Evolutionary conservation across 2,329 filamentous ascomycete species (phyloP).

Genomic region (Colletotrichum camelliae): DNA sequence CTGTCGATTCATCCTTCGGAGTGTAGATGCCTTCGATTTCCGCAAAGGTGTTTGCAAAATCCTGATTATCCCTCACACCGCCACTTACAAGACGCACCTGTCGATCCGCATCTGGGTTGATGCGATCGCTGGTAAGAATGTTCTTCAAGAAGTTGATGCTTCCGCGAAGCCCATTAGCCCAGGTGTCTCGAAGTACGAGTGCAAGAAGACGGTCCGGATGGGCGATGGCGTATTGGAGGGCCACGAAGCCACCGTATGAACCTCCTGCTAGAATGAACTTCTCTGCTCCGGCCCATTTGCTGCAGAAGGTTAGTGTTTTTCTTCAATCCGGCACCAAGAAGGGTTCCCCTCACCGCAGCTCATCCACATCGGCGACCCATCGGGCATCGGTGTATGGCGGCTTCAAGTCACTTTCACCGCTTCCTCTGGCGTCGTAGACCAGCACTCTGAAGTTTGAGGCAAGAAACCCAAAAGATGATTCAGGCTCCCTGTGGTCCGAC

Average conservation of each 20-base stretch:
- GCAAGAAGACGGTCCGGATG: conserved; percentile 23
- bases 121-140: conserved; percentile 14
- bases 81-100: conserved; percentile 27
- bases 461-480: conserved; percentile 25
- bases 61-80: conserved; percentile 19
- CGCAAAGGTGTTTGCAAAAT: conserved; percentile 18
- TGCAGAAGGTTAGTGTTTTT: background rate
- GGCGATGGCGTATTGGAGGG: conserved; percentile 26
- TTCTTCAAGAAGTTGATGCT: conserved; percentile 18
- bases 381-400: conserved; percentile 27
- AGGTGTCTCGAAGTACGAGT: conserved; percentile 26
- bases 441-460: conserved; percentile 24
- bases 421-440: conserved; percentile 29
- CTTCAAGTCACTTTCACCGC: conserved; percentile 27
- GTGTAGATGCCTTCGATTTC: conserved; percentile 26
- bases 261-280: conserved; percentile 27
- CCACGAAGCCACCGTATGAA: conserved; percentile 28
- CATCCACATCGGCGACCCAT: conserved; percentile 29
- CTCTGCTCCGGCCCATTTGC: conserved; percentile 24
- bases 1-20: background rate
- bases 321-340: background rate
- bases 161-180: conserved; percentile 23
- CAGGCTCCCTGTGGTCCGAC: conserved; percentile 25
- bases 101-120: conserved; percentile 21
- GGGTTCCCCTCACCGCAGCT: conserved; percentile 24